Conservation (phyloP, 140 eudicot genomes). For the Erigeron philadelphicus region DNA sequence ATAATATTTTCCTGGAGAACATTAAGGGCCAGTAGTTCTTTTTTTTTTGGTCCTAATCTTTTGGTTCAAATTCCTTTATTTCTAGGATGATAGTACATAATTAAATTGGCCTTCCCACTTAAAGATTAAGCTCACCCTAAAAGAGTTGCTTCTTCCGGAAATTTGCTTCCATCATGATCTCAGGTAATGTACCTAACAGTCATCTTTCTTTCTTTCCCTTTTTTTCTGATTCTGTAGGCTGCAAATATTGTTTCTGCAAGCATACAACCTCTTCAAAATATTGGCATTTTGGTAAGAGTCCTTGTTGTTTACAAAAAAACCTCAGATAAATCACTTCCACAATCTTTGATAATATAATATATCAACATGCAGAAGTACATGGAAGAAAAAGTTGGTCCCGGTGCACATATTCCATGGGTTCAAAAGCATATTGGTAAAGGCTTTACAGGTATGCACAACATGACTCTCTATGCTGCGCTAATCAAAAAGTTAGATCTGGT, state of each 20-base stretch:
- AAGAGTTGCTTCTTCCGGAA: too few species aligned
- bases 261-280: slow-evolving; percentile 80
- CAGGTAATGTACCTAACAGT: slow-evolving; percentile 5
- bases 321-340: background rate
- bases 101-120: background rate
- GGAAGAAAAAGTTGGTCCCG: slow-evolving; percentile 58
- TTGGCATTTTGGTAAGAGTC: slow-evolving; percentile 37
- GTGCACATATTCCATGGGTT: slow-evolving; percentile 52
- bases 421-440: slow-evolving; percentile 50
- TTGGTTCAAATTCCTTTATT: too few species aligned
- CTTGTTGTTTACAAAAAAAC: background rate
- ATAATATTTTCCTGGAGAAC: too few species aligned
- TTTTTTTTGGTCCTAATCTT: too few species aligned
- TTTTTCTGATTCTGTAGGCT: slow-evolving; percentile 40
- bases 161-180: background rate
- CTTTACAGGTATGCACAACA: slow-evolving; percentile 46
- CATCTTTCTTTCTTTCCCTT: slow-evolving; percentile 3
- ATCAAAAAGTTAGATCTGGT: too few species aligned
- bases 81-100: too few species aligned
- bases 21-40: too few species aligned
- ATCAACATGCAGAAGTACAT: slow-evolving; percentile 43
- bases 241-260: slow-evolving; percentile 70
- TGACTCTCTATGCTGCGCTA: slow-evolving; percentile 11
- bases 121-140: too few species aligned
- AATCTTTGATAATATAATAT: background rate